Evolutionary conservation across 208 protist genomes (phyloP), one percentile per base, ranked within the genome.

Genomic region (Trypanosoma lewisi): DNA sequence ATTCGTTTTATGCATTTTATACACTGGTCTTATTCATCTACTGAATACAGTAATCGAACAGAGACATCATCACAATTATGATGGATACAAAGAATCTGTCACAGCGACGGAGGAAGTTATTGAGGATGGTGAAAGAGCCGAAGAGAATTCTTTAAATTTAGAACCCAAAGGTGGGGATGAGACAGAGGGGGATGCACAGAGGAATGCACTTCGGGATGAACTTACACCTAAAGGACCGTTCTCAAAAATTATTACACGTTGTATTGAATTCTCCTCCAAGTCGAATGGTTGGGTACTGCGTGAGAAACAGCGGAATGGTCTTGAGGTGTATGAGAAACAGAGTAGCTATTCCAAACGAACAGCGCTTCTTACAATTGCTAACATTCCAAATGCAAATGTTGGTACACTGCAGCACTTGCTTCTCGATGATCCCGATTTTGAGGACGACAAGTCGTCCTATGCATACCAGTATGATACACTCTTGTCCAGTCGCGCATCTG

Each of bases 311-410:
- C 12, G 14, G 49, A 37, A 28, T 51, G 62, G 62, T 28, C 17
- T 52, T 11, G 37, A 42, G 36, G 34, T 67, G 33, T 67, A 16
- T n/a, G 62, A 67, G 27, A 67, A 59, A 41, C 7, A 12, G 23
- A 59, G 62, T 16, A 5, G 14, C 2, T 59, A 67, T 30, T 59
- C 62, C 27, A 52, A 70, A 44, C 76, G 77, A 41, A 50, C 45
- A 4, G 61, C 66, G 0, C 30, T 78, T 19, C 73, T 73, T 7
- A n/a, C 71, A 14, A 67, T 70, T 34, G 65, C 67, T 23, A 80
- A 77, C 51, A 56, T 88, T 52, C 78, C 75, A 17, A n/a, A 68
- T 52, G 64, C 71, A 31, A 84, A 78, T 53, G 72, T 79, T 12
- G 73, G 77, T 34, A 74, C 64, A 14, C 47, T 84, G n/a, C 72